Conservation (phyloP, 768 basidiomycete species). For the Mycena leptocephala region DNA sequence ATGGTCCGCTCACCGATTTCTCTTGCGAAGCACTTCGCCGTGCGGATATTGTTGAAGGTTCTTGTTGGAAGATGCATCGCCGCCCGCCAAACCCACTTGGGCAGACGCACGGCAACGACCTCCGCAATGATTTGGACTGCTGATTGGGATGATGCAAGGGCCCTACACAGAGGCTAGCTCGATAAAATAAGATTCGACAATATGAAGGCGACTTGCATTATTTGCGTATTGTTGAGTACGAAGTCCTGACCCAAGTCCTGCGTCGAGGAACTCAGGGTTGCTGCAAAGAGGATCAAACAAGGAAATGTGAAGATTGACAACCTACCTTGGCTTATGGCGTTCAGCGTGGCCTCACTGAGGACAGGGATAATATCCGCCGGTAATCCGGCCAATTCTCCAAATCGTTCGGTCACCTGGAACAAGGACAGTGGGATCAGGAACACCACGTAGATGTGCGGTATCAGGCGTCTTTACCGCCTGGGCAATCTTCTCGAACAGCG, state of each 20-base stretch:
- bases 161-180: not conserved
- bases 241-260: not conserved
- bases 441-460: not conserved
- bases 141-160: not conserved
- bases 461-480: not conserved
- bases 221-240: not conserved
- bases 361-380: not conserved
- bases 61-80: slow-evolving; percentile 14
- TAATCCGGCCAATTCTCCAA: not conserved
- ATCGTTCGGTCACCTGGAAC: not conserved
- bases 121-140: slow-evolving; percentile 1
- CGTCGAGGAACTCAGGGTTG: not conserved
- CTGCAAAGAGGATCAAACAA: not conserved
- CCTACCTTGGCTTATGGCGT: not conserved
- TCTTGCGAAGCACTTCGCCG: not conserved
- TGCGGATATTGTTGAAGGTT: slow-evolving; percentile 9
- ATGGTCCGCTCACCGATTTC: not conserved
- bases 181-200: not conserved
- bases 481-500: not conserved
- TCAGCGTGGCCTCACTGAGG: not conserved
- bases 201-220: not conserved
- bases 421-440: not conserved
- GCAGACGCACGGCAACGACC: not conserved
- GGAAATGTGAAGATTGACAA: not conserved
- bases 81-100: not conserved